Percentiles rank a stretch among this genome's conserved stretches.
phyloP scores from a whole-genome alignment of 208 protist species.

The Trypanosoma caninum region DNA sequence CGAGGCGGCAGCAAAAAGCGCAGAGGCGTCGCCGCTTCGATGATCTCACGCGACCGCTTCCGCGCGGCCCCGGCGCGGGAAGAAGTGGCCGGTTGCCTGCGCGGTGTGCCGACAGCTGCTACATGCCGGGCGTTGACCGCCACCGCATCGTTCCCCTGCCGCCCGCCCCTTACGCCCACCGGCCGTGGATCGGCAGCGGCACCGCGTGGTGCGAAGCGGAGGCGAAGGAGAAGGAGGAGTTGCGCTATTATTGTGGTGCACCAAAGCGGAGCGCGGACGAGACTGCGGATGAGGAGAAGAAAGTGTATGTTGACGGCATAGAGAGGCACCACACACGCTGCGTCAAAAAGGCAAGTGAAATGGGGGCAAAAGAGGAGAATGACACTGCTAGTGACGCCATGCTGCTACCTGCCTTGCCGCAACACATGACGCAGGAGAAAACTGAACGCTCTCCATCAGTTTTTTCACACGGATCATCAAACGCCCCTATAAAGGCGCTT shows the following conservation, averaged over 20 bases:
- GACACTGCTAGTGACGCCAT: neutral
- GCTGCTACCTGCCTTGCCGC: neutral
- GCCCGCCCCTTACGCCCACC: slow-evolving; percentile 24
- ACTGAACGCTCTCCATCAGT: slow-evolving; percentile 40
- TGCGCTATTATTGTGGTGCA: slow-evolving; percentile 24
- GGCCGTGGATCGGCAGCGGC: slow-evolving; percentile 65
- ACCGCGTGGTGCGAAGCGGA: slow-evolving; percentile 11
- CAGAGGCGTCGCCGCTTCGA: slow-evolving; percentile 18
- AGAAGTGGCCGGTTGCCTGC: no score
- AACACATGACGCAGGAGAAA: slow-evolving; percentile 7
- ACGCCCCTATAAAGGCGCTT: slow-evolving; percentile 59
- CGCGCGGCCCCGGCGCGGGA: no score
- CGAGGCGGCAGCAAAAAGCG: slow-evolving; percentile 17
- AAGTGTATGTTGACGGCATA: slow-evolving; percentile 12
- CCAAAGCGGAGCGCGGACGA: neutral
- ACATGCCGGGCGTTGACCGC: slow-evolving; percentile 77
- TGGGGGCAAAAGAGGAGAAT: neutral
- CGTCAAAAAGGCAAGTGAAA: neutral
- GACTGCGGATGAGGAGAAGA: neutral
- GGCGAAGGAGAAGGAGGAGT: slow-evolving; percentile 21
- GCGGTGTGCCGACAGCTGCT: slow-evolving; percentile 48
- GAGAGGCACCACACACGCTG: slow-evolving; percentile 3
- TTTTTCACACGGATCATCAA: slow-evolving; percentile 77
- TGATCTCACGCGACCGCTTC: slow-evolving; percentile 43
- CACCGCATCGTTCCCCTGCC: slow-evolving; percentile 69